Base-by-base conservation (phyloP, 495 filamentous ascomycete genomes). In the Xylona heveae region DNA sequence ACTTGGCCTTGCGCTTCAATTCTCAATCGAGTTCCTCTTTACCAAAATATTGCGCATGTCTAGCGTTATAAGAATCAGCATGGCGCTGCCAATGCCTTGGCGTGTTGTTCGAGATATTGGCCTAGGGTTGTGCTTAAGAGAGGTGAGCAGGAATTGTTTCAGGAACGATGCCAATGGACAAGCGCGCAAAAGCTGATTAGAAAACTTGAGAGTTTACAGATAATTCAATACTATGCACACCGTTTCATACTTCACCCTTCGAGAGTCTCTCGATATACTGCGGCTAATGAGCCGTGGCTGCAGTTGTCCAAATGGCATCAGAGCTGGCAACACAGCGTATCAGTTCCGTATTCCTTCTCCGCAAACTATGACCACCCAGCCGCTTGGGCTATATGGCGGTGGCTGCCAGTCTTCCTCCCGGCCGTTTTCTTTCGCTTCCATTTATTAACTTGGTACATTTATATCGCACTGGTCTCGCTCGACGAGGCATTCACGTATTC, bases 341-440 rank as follows among this genome's bases (percentile, higher is more conserved):
- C 47, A 3, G 49, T 65, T 0, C 74, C 78, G 1, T 83, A 66
- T 54, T 62, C 74, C 14, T 61, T 71, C 28, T 67, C 61, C 39
- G 74, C 62, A 24, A 71, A 74, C 44, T 80, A 79, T 46, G 82
- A 94, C 50, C 80, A 92, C 41, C 81, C 83, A 0, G 19, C 75
- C n/a, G 54, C 66, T 3, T 76, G 81, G 39, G 51, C 91, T 1
- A 42, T 90, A 7, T 53, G 58, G 33, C 68, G 61, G 29, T 78
- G 79, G 42, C 23, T 84, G 13, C 84, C 84, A 0, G 61, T 68
- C 12, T 84, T 80, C 48, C 41, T 75, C 2, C 80, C 84, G 6
- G 72, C 74, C 1, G 45, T 58, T 37, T 47, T 61, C 10, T 74
- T 66, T 53, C 73, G 54, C 45, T 71, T 64, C 33, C 84, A 94